Percentiles rank a stretch among this genome's conserved stretches.
These are phyloP conservation scores for Geranium rotundifolium DNA, from an alignment of 345 rosid species.

Conservation along the genomic window DNA sequence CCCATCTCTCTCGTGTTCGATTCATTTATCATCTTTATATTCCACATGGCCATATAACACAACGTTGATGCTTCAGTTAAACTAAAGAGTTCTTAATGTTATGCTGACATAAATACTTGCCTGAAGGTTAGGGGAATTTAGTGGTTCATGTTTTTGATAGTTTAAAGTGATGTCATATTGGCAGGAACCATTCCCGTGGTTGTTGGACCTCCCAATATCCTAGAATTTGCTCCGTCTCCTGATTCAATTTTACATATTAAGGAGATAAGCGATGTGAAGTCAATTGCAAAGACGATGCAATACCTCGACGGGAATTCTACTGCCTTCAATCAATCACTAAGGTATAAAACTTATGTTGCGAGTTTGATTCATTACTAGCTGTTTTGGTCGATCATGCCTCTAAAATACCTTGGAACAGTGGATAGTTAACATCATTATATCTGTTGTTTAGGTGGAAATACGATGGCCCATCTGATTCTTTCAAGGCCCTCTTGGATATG, in stretches of 20 bases:
- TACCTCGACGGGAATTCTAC: conserved; percentile 58
- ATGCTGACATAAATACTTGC: too few relatives aligned
- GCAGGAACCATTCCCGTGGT: conserved; percentile 85
- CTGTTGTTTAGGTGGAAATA: conserved; percentile 69
- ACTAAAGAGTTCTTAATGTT: too few relatives aligned
- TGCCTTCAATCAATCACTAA: conserved; percentile 64
- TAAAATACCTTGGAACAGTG: not conserved
- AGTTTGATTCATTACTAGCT: not conserved
- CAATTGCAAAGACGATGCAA: conserved; percentile 64
- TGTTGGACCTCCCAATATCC: conserved; percentile 84
- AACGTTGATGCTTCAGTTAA: too few relatives aligned
- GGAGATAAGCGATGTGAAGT: conserved; percentile 38
- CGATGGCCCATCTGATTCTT: conserved; percentile 88
- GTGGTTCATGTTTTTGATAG: not conserved
- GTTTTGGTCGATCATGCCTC: not conserved
- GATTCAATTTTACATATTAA: conserved; percentile 62
- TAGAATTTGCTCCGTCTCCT: conserved; percentile 69
- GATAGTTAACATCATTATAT: not conserved
- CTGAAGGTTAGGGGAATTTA: not conserved
- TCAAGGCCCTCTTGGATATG: conserved; percentile 97
- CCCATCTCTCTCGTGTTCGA: not conserved
- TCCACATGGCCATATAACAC: too few relatives aligned
- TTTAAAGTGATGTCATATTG: conserved; percentile 1
- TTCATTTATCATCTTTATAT: not conserved
- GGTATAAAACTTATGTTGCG: conserved; percentile 22